Base-by-base conservation (phyloP, 768 basidiomycete species). In the Termitomyces sp. region DNA sequence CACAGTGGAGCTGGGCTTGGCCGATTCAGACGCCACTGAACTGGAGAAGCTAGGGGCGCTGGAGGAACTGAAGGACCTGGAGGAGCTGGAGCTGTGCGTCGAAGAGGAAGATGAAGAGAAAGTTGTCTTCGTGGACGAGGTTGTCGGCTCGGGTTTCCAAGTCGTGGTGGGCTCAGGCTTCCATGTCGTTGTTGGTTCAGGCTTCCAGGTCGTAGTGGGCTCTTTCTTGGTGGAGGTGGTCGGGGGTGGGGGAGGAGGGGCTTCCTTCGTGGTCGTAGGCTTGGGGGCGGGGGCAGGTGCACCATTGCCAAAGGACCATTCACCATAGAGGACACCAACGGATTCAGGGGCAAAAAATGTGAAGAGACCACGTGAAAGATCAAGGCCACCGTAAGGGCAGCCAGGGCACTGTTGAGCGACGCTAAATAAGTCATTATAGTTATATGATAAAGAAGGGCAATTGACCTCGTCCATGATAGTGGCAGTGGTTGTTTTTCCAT, bases 381-480 rank as follows among this genome's bases (percentile, higher is more conserved):
- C 87, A 34, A 89, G 78, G 14, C 78, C 85, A 16, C 78, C 80
- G 48, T 69, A 79, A 1, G 78, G 77, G 63, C 86, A 88, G 18
- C 80, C 79, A 41, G 82, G 82, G 68, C 88, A 90, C 80, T 87
- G 68, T n/a, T 65, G 51, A 49, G 61, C 67, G 22, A 50, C 22
- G 26, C 31, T 39, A 13, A 26, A 20, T 58, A 13, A 53, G 37
- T 48, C 5, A 10, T 32, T 54, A 39, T 13, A 2, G 12, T 22
- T 12, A 29, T 27, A 20, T 8, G 37, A 34, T 37, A 29, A 31
- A 14, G 7, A 41, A 20, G 8, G 8, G 26, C 5, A 31, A 56
- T 16, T 41, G 31, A 85, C 87, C 82, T 79, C 69, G 68, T 92
- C 90, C 72, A 78, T 76, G 64, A 92, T 82, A 1, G 61, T 69